These are phyloP conservation scores for Aspergillus awamori DNA, from an alignment of 2,329 filamentous ascomycete species.

Conservation along the genomic window DNA sequence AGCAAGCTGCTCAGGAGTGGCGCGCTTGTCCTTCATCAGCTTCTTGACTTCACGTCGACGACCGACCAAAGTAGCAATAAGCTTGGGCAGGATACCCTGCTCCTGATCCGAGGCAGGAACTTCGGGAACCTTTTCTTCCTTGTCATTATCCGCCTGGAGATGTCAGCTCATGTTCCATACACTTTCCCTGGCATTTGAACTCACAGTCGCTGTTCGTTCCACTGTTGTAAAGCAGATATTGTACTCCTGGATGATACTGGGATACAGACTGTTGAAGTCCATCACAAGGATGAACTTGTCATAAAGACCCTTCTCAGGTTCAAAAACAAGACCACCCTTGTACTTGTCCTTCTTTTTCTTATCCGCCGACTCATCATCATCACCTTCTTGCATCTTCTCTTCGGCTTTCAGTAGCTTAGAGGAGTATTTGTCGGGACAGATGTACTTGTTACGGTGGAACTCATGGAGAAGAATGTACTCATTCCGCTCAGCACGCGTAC, in stretches of 20 bases:
- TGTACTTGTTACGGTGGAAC: conserved; percentile 95
- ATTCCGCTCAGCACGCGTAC: conserved; percentile 94
- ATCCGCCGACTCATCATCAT: conserved; percentile 67
- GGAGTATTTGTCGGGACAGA: conserved; percentile 91
- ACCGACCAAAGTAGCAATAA: conserved; percentile 89
- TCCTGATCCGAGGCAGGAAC: conserved; percentile 73
- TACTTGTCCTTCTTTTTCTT: conserved; percentile 99
- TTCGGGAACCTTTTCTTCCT: conserved; percentile 86
- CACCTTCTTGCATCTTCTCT: conserved; percentile 67
- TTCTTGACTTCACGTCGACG: conserved; percentile 91
- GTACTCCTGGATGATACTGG: conserved; percentile 98
- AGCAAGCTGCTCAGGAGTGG: conserved; percentile 81
- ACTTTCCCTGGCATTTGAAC: conserved; percentile 31
- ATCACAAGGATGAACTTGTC: conserved; percentile 98
- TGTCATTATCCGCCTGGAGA: conserved; percentile 59
- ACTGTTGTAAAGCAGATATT: conserved; percentile 99
- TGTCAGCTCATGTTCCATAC: conserved; percentile 15
- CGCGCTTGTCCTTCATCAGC: conserved; percentile 91
- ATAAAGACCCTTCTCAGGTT: conserved; percentile 95
- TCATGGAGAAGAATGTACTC: conserved; percentile 99
- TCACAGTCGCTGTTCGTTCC: conserved; percentile 71
- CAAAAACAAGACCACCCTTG: conserved; percentile 97
- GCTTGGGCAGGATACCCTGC: conserved; percentile 81
- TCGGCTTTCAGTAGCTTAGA: conserved; percentile 75
- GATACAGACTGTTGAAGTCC: conserved; percentile 99